Base-by-base conservation (phyloP, 225 moss, liverwort and hornwort genomes). In the Polytrichum formosum region DNA sequence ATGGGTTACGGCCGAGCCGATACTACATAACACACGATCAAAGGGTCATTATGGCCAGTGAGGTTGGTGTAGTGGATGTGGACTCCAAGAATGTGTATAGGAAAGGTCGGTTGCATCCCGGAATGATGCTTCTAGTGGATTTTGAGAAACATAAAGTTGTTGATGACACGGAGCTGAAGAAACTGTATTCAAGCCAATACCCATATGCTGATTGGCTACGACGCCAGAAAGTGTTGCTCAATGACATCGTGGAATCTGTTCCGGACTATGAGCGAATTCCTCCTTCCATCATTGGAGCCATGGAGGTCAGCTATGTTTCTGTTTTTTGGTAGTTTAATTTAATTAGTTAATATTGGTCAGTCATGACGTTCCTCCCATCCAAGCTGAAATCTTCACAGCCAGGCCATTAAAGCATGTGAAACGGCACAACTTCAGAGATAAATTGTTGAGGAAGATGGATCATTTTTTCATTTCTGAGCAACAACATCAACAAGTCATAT, bases 71-170 rank as follows among this genome's bases (percentile, higher is more conserved):
- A 7, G 91, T 93, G 56, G 90, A 90, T 18, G 77, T 90, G 62
- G 87, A 83, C 56, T 81, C 93, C 35, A 73, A 67, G 63, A 91
- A 93, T 56, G 90, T 93, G 54, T 82, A 74, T 18, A 80, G 83
- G 28, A 93, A 93, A 76, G 93, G 93, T 18, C 89, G 93, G 56
- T 69, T 94, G 68, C 70, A 77, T 82, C 91, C 91, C 61, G 93
- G 93, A 23, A 91, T 90, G 91, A 94, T 94, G 90, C 83, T 91
- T 64, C 85, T 94, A 69, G 91, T 91, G 67, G 93, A 94, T 76
- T 94, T 94, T 55, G 82, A 84, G 58, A 86, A 91, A 33, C 90
- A 94, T 73, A 80, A 82, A 65, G 90, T 94, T 8, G 90, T 94
- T 53, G 88, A 90, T 75, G 91, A 91, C 70, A 75, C 68, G 61